Base-by-base conservation (phyloP, 1,139 yeast species). In the Candida sanyaensis region DNA sequence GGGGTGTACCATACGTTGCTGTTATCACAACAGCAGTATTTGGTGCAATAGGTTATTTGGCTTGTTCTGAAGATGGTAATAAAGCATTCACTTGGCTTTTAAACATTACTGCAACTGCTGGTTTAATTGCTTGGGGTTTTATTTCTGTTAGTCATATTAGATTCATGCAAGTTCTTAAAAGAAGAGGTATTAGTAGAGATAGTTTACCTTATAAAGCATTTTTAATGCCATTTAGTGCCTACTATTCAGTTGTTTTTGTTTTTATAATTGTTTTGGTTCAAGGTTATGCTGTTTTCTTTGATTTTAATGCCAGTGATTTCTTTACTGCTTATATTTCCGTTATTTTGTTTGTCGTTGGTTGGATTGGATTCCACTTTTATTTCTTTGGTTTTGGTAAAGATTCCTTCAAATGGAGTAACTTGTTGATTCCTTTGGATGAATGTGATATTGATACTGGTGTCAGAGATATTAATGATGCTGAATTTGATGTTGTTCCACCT, bases 21-120 rank as follows among this genome's bases (percentile, higher is more conserved):
- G 91, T 86, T 30, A 46, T 78, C 1, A 63, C 73, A 56, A 83
- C 91, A 5, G 69, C 90, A 5, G 59, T 75, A 0, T 79, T 86
- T 58, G 93, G 93, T 43, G 69, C 81, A 30, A 71, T 81, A 53
- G 91, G 91, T 1, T 86, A 82, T 65, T 75, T 92, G 75, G 88
- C 84, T 37, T 74, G 81, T 50, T 78, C 86, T 32, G 66, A 77
- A 17, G 65, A 73, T 47, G 95, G 96, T 44, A 71, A 73, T 29
- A 72, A 78, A 11, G 97, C 90, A 9, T 92, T 91, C 71, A 70
- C 78, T 56, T 92, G 96, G 92, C 79, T 92, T 54, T 78, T 90
- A 56, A 89, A 88, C 67, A 84, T 92, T 56, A 79, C 90, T 30
- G 87, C 90, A 23, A 86, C 86, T 41, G 84, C 91, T 4, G 92